Evolutionary conservation across 2,329 filamentous ascomycete species (phyloP), one percentile per base, ranked within the genome.

Genomic region (Diaporthe velutina): DNA sequence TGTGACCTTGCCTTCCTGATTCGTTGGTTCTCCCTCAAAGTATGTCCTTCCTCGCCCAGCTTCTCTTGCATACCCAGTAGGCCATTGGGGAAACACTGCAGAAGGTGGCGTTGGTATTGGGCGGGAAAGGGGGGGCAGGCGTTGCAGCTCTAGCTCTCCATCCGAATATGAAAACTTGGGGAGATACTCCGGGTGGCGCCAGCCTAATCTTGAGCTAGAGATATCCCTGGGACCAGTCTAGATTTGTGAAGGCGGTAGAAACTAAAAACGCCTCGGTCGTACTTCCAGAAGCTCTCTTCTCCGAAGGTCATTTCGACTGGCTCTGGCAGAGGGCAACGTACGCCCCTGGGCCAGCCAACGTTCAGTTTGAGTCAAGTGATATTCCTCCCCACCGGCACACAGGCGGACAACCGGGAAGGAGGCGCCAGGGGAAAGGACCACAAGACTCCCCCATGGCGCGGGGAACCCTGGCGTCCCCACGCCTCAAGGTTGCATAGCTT

Each of bases 401-500:
- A 42, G 38, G 7, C 13, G 30, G 45, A 30, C n/a, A n/a, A 4
- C 40, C 58, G 25, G 17, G 58, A 50, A 40, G 33, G 33, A n/a
- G 45, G 61, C 10, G 22, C 45, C 30, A 67, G 42, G 40, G 25
- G 15, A n/a, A 15, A 25, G 58, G 25, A n/a, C 58, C 58, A 42
- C n/a, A 35, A 42, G 13, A 4, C 38, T 30, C 10, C 28, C 28
- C 28, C 45, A 25, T 42, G 25, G 30, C 64, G 64, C 64, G 64
- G 64, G 64, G 64, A 67, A 67, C 64, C 64, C 45, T 67, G 64
- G 38, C 22, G 28, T 35, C 13, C n/a, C 61, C 64, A 67, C 64
- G 64, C 64, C 52, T 38, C 30, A 35, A 67, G 64, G 64, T 67
- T 67, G 64, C 64, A 67, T n/a, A 45, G n/a, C 64, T 52, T 52